Percentiles rank a stretch among this genome's conserved stretches.
phyloP scores from a whole-genome alignment of 1,284 basidiomycete species.

The Exobasidium cylindrosporum region DNA sequence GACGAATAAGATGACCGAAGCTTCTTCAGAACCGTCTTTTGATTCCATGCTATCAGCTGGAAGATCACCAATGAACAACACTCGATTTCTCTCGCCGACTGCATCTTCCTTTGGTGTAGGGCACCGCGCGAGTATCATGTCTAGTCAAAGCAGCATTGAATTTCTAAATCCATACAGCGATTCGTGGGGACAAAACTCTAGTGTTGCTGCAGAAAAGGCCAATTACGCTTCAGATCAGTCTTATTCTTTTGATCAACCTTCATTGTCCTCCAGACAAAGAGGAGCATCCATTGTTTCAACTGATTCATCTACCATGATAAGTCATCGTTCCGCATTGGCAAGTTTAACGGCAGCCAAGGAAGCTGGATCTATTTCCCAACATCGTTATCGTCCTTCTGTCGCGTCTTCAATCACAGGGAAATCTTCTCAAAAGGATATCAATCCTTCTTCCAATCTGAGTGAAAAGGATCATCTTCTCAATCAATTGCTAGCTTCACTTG shows the following conservation, averaged over 20 bases:
- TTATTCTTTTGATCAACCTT: neutral
- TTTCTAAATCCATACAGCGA: constrained; percentile 3
- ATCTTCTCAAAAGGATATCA: neutral
- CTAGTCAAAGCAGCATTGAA: neutral
- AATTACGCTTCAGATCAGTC: neutral
- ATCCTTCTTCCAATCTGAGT: neutral
- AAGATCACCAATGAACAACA: neutral
- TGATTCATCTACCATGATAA: neutral
- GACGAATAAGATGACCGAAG: neutral
- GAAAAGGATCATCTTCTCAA: neutral
- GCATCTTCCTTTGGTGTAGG: neutral
- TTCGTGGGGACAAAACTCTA: constrained; percentile 5
- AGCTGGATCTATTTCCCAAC: neutral
- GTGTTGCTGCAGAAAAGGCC: neutral
- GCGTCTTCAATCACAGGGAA: neutral
- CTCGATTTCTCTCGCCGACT: neutral
- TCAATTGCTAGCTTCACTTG: constrained; percentile 5
- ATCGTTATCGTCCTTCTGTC: neutral
- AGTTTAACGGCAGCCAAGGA: neutral
- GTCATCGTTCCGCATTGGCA: neutral
- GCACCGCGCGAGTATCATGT: neutral
- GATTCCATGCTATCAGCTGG: neutral
- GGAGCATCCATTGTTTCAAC: neutral
- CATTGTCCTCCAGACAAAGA: neutral
- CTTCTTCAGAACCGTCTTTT: neutral